Evolutionary conservation across 2,329 filamentous ascomycete species (phyloP).

Genomic region (Epichloe sibirici): DNA sequence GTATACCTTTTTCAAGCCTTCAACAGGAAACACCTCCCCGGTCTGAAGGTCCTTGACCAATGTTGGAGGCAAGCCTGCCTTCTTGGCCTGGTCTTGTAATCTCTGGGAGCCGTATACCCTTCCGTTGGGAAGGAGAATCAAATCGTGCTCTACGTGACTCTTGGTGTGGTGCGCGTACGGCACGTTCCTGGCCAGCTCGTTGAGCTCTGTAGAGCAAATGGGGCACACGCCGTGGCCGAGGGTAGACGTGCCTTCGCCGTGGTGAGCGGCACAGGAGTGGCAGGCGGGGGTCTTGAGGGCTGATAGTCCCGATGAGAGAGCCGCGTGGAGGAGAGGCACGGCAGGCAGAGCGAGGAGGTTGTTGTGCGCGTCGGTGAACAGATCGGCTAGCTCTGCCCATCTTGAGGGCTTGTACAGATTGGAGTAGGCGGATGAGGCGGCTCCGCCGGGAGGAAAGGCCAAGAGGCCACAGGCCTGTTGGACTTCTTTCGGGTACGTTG

Average conservation of each 20-base stretch:
- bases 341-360: constrained; percentile 71
- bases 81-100: constrained; percentile 65
- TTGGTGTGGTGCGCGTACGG: constrained; percentile 94
- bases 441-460: constrained; percentile 50
- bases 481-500: constrained; percentile 57
- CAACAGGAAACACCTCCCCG: constrained; percentile 50
- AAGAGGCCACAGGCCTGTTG: constrained; percentile 67
- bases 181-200: constrained; percentile 75
- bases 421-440: constrained; percentile 27
- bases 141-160: constrained; percentile 80
- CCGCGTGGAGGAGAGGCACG: constrained; percentile 77
- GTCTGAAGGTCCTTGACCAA: constrained; percentile 70
- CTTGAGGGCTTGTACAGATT: constrained; percentile 61
- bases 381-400: constrained; percentile 63
- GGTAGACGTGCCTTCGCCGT: constrained; percentile 19
- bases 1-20: constrained; percentile 72
- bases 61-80: constrained; percentile 55
- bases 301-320: constrained; percentile 79
- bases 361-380: constrained; percentile 82
- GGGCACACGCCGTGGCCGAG: constrained; percentile 73
- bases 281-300: constrained; percentile 93
- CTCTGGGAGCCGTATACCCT: constrained; percentile 70
- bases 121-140: constrained; percentile 77
- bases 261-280: constrained; percentile 51
- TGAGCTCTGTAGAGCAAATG: constrained; percentile 91